Percentiles rank a stretch among this genome's conserved stretches.
These are phyloP conservation scores for Picochlorum sp. DNA, from an alignment of 139 green algal species.

Conservation along the genomic window DNA sequence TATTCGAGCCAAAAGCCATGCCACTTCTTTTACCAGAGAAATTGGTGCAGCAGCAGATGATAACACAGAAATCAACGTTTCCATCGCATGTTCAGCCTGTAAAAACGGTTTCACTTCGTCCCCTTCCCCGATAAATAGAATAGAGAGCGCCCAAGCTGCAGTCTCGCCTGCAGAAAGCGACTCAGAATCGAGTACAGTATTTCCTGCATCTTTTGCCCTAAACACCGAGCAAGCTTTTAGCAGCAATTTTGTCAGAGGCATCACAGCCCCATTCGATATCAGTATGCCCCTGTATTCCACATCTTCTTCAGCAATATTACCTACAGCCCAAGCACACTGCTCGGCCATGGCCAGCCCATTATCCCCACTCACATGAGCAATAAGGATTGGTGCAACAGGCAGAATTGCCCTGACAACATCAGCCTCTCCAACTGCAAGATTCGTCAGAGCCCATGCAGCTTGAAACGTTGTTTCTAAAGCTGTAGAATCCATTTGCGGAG, in stretches of 20 bases:
- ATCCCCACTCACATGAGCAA: slow-evolving; percentile 19
- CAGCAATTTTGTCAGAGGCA: slow-evolving; percentile 14
- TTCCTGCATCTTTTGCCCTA: not conserved
- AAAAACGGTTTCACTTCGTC: slow-evolving; percentile 11
- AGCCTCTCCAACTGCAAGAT: slow-evolving; percentile 23
- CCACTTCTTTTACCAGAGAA: slow-evolving; percentile 17
- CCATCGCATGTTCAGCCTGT: not conserved
- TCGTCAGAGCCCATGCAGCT: slow-evolving; percentile 33
- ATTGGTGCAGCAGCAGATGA: not conserved
- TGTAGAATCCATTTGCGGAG: not conserved
- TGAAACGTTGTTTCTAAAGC: slow-evolving; percentile 24
- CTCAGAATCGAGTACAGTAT: not conserved
- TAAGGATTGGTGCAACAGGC: slow-evolving; percentile 27
- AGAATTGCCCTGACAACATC: slow-evolving; percentile 26
- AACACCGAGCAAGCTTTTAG: not conserved
- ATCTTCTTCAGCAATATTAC: slow-evolving; percentile 32
- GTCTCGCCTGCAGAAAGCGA: slow-evolving; percentile 18
- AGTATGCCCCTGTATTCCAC: slow-evolving; percentile 17
- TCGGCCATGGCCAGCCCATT: slow-evolving; percentile 28
- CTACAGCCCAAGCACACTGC: slow-evolving; percentile 39
- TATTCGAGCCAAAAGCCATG: slow-evolving; percentile 27
- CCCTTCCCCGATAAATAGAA: slow-evolving; percentile 19
- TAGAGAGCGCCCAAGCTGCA: slow-evolving; percentile 34
- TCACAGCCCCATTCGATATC: slow-evolving; percentile 26
- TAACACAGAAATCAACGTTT: slow-evolving; percentile 8